Evolutionary conservation across 1,284 basidiomycete genomes (phyloP).

Genomic region (Pascua sp.): DNA sequence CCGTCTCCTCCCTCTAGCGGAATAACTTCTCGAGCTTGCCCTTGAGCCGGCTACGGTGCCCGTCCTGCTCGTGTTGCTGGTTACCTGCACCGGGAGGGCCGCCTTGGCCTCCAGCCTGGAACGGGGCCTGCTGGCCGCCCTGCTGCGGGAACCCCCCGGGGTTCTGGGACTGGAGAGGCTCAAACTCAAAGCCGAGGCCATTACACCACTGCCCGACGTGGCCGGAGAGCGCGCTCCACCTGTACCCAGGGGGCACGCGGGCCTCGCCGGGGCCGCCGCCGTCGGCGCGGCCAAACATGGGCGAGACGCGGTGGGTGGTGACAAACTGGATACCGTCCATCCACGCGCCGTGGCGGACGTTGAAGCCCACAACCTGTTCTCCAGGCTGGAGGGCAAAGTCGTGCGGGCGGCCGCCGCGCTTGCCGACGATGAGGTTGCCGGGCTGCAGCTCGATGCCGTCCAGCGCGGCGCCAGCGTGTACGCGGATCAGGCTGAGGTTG

Average conservation of each 20-base stretch:
- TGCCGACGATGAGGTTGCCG: slow-evolving; percentile 4
- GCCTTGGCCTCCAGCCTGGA: too few relatives aligned
- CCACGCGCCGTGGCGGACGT: slow-evolving; percentile 12
- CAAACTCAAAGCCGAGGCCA: slow-evolving; percentile 8
- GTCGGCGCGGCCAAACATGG: slow-evolving; percentile 5
- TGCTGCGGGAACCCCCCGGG: too few relatives aligned
- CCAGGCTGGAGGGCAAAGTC: slow-evolving; percentile 3
- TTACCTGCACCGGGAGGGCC: too few relatives aligned
- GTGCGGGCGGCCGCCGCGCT: slow-evolving; percentile 6
- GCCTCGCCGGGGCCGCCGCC: slow-evolving; percentile 10
- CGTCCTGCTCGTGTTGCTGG: too few relatives aligned
- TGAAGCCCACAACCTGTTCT: slow-evolving; percentile 11
- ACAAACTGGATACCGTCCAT: slow-evolving; percentile 15
- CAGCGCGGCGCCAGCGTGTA: slow-evolving; percentile 4
- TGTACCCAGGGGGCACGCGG: slow-evolving; percentile 6
- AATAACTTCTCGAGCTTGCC: too few relatives aligned
- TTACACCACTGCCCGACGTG: slow-evolving; percentile 1
- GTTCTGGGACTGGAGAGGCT: too few relatives aligned
- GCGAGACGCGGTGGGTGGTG: slow-evolving; percentile 7
- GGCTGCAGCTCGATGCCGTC: slow-evolving; percentile 10
- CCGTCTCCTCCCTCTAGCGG: too few relatives aligned
- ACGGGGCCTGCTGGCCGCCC: too few relatives aligned
- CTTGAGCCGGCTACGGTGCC: too few relatives aligned
- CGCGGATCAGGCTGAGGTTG: slow-evolving; percentile 4
- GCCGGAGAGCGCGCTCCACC: slow-evolving; percentile 1